Conservation (phyloP, 768 basidiomycete species). For the Xerocomus potaroensis region DNA sequence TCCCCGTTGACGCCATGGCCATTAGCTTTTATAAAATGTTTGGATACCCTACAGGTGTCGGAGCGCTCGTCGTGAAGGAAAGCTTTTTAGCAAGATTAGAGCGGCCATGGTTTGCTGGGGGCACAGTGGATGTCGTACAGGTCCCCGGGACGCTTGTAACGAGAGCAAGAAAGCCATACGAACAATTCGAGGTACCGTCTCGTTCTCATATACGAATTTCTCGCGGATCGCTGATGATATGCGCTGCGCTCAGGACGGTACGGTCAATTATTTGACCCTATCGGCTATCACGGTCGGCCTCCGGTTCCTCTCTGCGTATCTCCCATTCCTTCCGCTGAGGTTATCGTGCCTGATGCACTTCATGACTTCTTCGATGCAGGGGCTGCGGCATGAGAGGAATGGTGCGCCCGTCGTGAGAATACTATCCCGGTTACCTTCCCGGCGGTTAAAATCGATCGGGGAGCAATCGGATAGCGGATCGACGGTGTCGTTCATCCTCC, state of each 20-base stretch:
- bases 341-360: conserved; percentile 66
- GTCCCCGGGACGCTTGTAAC: conserved; percentile 73
- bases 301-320: conserved; percentile 70
- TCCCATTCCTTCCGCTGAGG: conserved; percentile 74
- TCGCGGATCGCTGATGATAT: conserved; percentile 7
- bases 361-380: conserved; percentile 50
- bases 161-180: conserved; percentile 52
- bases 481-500: conserved; percentile 57
- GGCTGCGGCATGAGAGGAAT: conserved; percentile 57
- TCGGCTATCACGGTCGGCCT: conserved; percentile 78
- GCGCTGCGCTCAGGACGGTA: conserved; percentile 76
- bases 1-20: conserved; percentile 76
- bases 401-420: conserved; percentile 62
- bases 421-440: conserved; percentile 57
- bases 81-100: conserved; percentile 56
- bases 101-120: conserved; percentile 83
- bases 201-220: neutral
- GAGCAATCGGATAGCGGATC: conserved; percentile 66
- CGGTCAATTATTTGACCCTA: conserved; percentile 75
- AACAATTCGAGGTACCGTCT: conserved; percentile 68
- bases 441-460: conserved; percentile 51
- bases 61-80: conserved; percentile 72
- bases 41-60: conserved; percentile 81
- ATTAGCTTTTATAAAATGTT: conserved; percentile 91
- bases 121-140: conserved; percentile 78